Base-by-base conservation (phyloP, 352 stramenopile species). In the Pythium diclinum region DNA sequence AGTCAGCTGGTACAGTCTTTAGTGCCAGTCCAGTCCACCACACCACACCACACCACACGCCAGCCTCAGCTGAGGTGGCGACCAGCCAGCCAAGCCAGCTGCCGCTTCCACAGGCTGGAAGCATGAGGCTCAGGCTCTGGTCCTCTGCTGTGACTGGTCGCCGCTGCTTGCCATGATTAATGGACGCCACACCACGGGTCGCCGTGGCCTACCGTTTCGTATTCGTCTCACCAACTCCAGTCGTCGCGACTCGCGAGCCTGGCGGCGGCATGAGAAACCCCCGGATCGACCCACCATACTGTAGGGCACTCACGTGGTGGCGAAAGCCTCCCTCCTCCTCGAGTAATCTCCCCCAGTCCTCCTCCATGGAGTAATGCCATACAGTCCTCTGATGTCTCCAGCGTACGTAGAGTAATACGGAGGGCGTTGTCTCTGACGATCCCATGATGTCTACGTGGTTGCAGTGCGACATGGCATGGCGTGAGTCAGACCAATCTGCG, bases 1-100 rank as follows among this genome's bases (percentile, higher is more conserved):
- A 49, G 42, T 49, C 42, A 49, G 42, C 42, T 49, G 42, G 42
- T 9, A n/a, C n/a, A n/a, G n/a, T 49, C 7, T 8, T 16, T 49
- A n/a, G 42, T 49, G 42, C n/a, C n/a, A n/a, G n/a, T n/a, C 42
- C 42, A 49, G 42, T 49, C 42, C 42, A 49, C 42, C 42, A 49
- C 42, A 28, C n/a, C 42, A 11, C 42, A 30, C 11, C 11, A n/a
- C n/a, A n/a, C n/a, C n/a, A n/a, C n/a, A n/a, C n/a, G n/a, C 42
- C 42, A 49, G 42, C 42, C 42, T 49, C 42, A 49, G 42, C 42
- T 49, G 42, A 49, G 42, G 42, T 49, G 42, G 42, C 42, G 42
- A 49, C 16, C 42, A 49, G 17, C 42, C 42, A 19, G n/a, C n/a
- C n/a, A n/a, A n/a, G n/a, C n/a, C n/a, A n/a, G n/a, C n/a, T n/a